Base-by-base conservation (phyloP, 2,329 filamentous ascomycete genomes). In the Phaeosphaeriaceae sp. region DNA sequence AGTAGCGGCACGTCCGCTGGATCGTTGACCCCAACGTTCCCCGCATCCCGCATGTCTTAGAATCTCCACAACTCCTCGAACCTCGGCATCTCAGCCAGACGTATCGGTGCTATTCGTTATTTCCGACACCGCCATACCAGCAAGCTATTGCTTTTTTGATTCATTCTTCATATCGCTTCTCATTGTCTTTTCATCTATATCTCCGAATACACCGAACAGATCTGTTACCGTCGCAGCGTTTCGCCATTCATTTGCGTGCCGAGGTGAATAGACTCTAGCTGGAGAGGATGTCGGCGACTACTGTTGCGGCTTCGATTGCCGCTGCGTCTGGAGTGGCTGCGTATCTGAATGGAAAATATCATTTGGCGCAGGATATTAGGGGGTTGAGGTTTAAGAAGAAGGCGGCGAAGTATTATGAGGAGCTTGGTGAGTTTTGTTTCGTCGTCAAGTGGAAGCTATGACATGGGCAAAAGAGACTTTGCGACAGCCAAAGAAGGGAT, bases 261-360 rank as follows among this genome's bases (percentile, higher is more conserved):
- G 31, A 36, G 31, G 31, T 36, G 31, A 36, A 36, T 36, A 36
- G 31, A 36, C 31, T 36, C 6, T 13, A 3, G 9, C 31, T n/a
- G n/a, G n/a, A n/a, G n/a, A n/a, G n/a, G 13, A 36, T 36, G 31
- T 36, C 31, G 68, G 60, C 61, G 7, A 58, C 68, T n/a, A 59
- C 65, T 22, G 65, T 62, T 57, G 70, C 67, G 40, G 69, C 71
- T 25, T 69, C 71, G 24, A 27, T 75, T 36, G 71, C 72, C n/a
- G 72, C 69, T 15, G 58, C 71, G 13, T 60, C 69, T 9, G 75
- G 78, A n/a, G 71, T 80, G 6, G 83, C 84, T 44, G 82, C 83
- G 7, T 91, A 91, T 61, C 74, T 90, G 31, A 85, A 93, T 71
- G 90, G 85, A 44, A 91, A 89, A 76, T 88, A 85, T 64, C 86